phyloP scores from a whole-genome alignment of 768 basidiomycete species.

The Mrakia frigida region DNA sequence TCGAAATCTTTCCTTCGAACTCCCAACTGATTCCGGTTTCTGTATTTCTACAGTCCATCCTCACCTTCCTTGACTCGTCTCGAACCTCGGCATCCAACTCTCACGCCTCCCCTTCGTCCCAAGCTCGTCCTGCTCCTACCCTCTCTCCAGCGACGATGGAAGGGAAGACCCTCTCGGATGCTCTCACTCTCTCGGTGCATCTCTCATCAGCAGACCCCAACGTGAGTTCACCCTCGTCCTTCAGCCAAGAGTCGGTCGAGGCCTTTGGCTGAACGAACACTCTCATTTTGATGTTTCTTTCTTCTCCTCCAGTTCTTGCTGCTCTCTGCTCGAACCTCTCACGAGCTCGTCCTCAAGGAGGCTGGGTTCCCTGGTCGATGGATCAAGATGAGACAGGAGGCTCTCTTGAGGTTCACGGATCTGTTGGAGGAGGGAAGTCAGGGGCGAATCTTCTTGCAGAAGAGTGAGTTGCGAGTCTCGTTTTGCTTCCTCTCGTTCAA shows the following conservation, averaged over 20 bases:
- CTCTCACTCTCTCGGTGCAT: slow-evolving; percentile 58
- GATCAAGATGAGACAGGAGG: slow-evolving; percentile 52
- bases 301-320: slow-evolving; percentile 48
- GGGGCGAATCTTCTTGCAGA: slow-evolving; percentile 14
- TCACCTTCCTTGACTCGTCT: slow-evolving; percentile 77
- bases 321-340: slow-evolving; percentile 57
- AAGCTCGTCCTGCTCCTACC: slow-evolving; percentile 73
- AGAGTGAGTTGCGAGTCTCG: slow-evolving; percentile 10
- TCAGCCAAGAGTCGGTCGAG: neutral
- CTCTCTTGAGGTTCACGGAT: slow-evolving; percentile 43
- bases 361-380: slow-evolving; percentile 41
- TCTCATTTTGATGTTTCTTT: neutral
- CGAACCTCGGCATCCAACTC: slow-evolving; percentile 64
- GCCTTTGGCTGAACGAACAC: neutral
- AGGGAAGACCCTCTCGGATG: slow-evolving; percentile 51
- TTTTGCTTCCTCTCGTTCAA: neutral
- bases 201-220: slow-evolving; percentile 59
- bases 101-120: slow-evolving; percentile 61
- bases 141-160: slow-evolving; percentile 76
- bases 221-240: neutral
- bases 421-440: slow-evolving; percentile 10
- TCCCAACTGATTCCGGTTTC: too few relatives aligned
- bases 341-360: slow-evolving; percentile 53
- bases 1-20: too few relatives aligned
- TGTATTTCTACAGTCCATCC: slow-evolving; percentile 53